Evolutionary conservation across 176 grass and related monocot genomes (phyloP), one percentile per base, ranked within the genome.

Genomic region (Rhynchospora breviuscula): DNA sequence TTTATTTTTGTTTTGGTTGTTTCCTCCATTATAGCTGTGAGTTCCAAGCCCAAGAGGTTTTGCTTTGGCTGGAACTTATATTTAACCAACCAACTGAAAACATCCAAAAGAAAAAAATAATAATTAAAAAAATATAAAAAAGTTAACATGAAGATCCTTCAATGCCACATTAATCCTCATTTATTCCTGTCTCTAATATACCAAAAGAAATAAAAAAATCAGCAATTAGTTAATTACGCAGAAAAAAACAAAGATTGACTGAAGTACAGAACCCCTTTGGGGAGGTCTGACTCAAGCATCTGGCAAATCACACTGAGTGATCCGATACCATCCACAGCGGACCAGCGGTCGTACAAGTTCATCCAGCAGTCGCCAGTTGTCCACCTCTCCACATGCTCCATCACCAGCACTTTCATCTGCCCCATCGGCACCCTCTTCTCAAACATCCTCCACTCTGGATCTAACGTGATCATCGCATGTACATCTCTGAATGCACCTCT

Each of bases 181-280:
- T 21, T 17, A 29, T 8, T 43, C 19, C 3, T 17, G 47, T 54
- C 72, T 77, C 53, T 54, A 29, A 77, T 77, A 26, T 17, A 77
- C 13, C 12, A 18, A 56, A 77, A 33, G 48, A 57, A 57, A 3
- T 75, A 6, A 48, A 51, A n/a, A 51, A 29, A 75, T 4, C 71
- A 53, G 21, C 26, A 75, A 52, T 52, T 4, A 75, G 49, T 15
- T 9, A 83, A 5, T 88, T 92, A 99, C 97, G 91, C 95, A 22
- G 95, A 88, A 79, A 99, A 93, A 79, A 99, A 91, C 86, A 99
- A 89, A 92, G 97, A 99, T 80, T 99, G 97, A 67, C 93, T 93
- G 53, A 99, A 99, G 83, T 95, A 99, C 71, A 99, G 87, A 81
- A 99, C 89, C 51, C 97, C 97, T 86, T 99, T 95, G 73, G 91